These are phyloP conservation scores for Termitomyces bulborhizus DNA, from an alignment of 768 basidiomycete genomes.

Conservation along the genomic window DNA sequence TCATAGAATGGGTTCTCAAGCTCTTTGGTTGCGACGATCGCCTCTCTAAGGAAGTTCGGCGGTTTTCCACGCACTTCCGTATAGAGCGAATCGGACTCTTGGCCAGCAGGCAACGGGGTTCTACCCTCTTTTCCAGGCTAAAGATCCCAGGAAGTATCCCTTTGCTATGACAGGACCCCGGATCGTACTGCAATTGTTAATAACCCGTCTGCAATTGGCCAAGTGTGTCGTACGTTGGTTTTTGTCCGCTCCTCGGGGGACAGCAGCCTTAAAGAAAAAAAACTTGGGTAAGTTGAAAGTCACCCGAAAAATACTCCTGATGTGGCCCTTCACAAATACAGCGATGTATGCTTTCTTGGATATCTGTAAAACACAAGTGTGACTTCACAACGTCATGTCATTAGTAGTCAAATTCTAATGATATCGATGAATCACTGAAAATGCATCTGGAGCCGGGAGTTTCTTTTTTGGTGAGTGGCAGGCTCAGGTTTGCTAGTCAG, in stretches of 20 bases:
- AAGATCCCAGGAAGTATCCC: background rate
- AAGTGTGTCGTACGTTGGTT: too few relatives aligned
- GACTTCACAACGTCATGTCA: background rate
- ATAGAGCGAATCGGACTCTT: background rate
- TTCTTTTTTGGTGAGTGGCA: background rate
- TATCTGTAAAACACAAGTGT: background rate
- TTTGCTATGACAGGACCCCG: background rate
- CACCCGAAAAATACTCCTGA: background rate
- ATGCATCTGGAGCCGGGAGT: background rate
- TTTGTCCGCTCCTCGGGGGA: background rate
- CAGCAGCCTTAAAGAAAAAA: background rate
- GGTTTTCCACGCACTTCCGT: background rate
- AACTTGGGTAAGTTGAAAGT: background rate
- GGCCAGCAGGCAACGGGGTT: background rate
- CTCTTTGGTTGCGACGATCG: slow-evolving; percentile 1
- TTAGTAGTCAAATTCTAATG: background rate
- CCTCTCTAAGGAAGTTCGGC: background rate
- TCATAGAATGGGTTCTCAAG: background rate
- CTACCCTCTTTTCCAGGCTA: background rate
- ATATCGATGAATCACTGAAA: background rate
- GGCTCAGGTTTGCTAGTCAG: background rate
- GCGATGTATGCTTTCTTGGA: background rate
- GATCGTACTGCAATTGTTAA: background rate
- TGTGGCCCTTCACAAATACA: background rate
- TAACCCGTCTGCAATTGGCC: background rate